Conservation (phyloP, 441 rosid genomes). For the Pelargonium myrrhifolium region DNA sequence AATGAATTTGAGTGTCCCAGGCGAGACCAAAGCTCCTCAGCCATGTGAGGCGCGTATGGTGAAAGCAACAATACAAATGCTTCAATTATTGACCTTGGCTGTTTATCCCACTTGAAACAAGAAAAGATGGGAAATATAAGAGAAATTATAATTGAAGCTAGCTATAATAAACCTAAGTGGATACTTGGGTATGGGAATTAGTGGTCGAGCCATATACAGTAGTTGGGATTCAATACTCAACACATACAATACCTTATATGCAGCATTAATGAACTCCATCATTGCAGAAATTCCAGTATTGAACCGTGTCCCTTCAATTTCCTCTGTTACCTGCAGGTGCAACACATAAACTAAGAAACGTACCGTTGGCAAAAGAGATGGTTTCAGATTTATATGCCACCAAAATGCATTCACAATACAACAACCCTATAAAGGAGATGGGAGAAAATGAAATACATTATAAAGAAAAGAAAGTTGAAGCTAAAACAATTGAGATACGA, state of each 20-base stretch:
- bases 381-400: background rate
- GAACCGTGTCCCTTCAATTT: conserved; percentile 83
- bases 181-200: no score
- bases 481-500: conserved; percentile 17
- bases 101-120: conserved; percentile 65
- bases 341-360: background rate
- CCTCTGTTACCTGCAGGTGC: conserved; percentile 68
- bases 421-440: background rate
- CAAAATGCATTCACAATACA: background rate
- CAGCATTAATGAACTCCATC: conserved; percentile 94
- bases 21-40: conserved; percentile 93
- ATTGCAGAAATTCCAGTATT: conserved; percentile 96
- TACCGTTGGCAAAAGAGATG: background rate
- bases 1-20: conserved; percentile 58
- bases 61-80: conserved; percentile 39
- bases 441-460: background rate
- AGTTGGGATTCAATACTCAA: background rate
- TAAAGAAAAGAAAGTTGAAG: background rate
- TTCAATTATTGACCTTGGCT: conserved; percentile 56
- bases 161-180: no score
- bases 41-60: conserved; percentile 92
- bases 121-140: background rate
- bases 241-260: conserved; percentile 55
- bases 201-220: background rate
- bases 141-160: background rate